Evolutionary conservation across 257 asterid genomes (phyloP), one percentile per base, ranked within the genome.

Genomic region (Agastache rugosa): DNA sequence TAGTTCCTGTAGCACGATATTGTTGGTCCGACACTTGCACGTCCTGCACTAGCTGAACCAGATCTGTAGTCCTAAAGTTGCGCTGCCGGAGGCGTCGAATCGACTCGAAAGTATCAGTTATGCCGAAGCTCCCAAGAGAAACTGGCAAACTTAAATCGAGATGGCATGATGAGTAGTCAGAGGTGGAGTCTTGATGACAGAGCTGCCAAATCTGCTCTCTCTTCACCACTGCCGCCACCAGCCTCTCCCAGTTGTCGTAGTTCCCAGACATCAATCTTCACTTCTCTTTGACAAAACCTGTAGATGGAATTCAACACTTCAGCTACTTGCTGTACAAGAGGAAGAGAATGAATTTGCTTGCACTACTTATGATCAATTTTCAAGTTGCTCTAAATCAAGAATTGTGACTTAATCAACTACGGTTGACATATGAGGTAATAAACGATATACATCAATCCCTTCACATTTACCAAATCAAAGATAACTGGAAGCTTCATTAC

Each of bases 201-300:
- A 71, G 77, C 34, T 65, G 68, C 68, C 77, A 17, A 15, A 77
- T 19, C 56, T 71, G 16, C 35, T 67, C 73, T 42, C 44, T 42
- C 8, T 44, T 12, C 58, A 75, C 3, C 63, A 56, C 37, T 0
- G 29, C 71, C n/a, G 60, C 81, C 74, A 53, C 39, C 39, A 69
- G 25, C 37, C 74, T 69, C 56, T 71, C 75, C 75, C 75, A 55
- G 67, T 71, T 39, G 67, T 70, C 66, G 14, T 69, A 51, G 9
- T 27, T 69, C 20, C 14, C 12, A 0, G 74, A 69, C 74, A 69
- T 69, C n/a, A n/a, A n/a, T n/a, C n/a, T n/a, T n/a, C n/a, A n/a
- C n/a, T n/a, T n/a, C n/a, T 25, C 29, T 25, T 25, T 1, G 2
- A 25, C 2, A 1, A 2, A 25, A 25, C 29, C 29, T 25, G 2